Conservation (phyloP, 202 grass and related monocot genomes). For the Setaria italica region DNA sequence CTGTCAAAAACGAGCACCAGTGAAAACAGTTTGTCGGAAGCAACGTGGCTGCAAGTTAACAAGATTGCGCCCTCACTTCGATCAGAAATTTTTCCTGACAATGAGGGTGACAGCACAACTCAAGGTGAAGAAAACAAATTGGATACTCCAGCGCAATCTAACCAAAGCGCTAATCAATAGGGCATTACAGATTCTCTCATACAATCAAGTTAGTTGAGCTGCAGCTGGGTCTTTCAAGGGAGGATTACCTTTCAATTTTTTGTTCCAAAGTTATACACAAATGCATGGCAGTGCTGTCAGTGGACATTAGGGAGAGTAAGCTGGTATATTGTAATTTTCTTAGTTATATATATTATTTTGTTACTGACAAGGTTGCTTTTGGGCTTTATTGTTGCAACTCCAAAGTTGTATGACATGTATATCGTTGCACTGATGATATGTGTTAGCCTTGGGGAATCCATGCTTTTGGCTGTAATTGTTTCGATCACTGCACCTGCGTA, state of each 20-base stretch:
- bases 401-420: slow-evolving; percentile 65
- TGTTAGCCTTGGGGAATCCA: slow-evolving; percentile 13
- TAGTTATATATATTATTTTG: slow-evolving; percentile 50
- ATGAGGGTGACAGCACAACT: slow-evolving; percentile 41
- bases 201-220: slow-evolving; percentile 28
- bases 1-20: slow-evolving; percentile 59
- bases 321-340: slow-evolving; percentile 51
- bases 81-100: slow-evolving; percentile 69
- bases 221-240: slow-evolving; percentile 7
- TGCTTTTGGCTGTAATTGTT: slow-evolving; percentile 20
- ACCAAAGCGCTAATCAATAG: slow-evolving; percentile 39
- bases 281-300: slow-evolving; percentile 34
- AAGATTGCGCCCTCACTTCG: slow-evolving; percentile 72
- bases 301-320: slow-evolving; percentile 39
- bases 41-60: slow-evolving; percentile 85
- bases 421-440: slow-evolving; percentile 5
- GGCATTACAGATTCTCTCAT: slow-evolving; percentile 1
- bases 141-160: slow-evolving; percentile 34
- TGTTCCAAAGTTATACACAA: slow-evolving; percentile 37
- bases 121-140: slow-evolving; percentile 44
- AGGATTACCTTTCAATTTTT: background rate
- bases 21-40: slow-evolving; percentile 78
- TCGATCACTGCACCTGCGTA: background rate
- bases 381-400: slow-evolving; percentile 44
- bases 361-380: slow-evolving; percentile 41